Evolutionary conservation across 805 yeast species (phyloP), one percentile per base, ranked within the genome.

Genomic region (Clavispora fructus): DNA sequence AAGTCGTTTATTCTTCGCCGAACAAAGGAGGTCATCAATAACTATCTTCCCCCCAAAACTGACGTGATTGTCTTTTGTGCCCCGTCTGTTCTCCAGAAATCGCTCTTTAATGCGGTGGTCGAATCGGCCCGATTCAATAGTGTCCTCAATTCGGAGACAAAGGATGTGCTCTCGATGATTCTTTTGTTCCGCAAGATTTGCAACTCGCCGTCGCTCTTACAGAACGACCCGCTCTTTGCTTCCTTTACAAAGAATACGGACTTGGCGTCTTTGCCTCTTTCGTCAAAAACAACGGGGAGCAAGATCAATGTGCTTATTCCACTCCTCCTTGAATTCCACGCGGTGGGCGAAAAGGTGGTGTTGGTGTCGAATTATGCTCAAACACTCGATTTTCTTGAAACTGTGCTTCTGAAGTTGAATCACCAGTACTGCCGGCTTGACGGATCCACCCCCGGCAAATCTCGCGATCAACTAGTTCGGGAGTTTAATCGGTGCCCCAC

Each of bases 281-380:
- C 53, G 6, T 39, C 35, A 11, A 27, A 49, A 14, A 46, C 52
- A 6, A 47, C 53, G 1, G 49, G 56, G 1, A 95, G 96, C 2
- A 92, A 92, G 59, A 67, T 90, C 25, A 67, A 69, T 38, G 70
- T 85, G 0, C 64, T 92, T 7, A 71, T 80, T 30, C 74, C 78
- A 2, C 60, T 91, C 9, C 52, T 94, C 5, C 61, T 69, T 1
- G 76, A 77, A 39, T 72, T 88, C 2, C 61, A 62, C 26, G 48
- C 56, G 2, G 53, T 58, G 4, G 55, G 63, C 7, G 97, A 92
- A 58, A 92, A 91, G 60, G 80, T 85, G 2, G 97, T 92, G 1
- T 64, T 92, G 25, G 86, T 91, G 1, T 90, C 97, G 0, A 89
- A 92, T 51, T 91, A 82, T 51, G 92, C 97, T 0, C 85, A 87